Base-by-base conservation (phyloP, 148 eudicot species). In the Persicaria tinctoria region DNA sequence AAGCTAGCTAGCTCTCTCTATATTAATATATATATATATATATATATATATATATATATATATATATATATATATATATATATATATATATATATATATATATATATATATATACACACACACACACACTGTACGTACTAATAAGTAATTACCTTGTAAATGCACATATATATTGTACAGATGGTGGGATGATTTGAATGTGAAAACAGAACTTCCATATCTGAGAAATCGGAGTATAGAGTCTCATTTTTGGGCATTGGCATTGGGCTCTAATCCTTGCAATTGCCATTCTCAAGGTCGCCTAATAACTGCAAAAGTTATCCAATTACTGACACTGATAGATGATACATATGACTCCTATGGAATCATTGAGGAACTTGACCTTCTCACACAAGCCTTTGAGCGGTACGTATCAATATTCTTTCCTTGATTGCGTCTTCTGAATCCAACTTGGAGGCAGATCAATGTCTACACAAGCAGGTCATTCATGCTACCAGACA, bases 281-380 rank as follows among this genome's bases (percentile, higher is more conserved):
- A 20, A 20, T 66, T 70, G 80, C 38, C 80, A 79, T 74, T 80
- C 85, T 13, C 32, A 3, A 17, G 78, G 79, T 46, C 78, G 89
- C 32, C 32, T 68, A 6, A 46, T 75, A 0, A 50, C 80, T 4
- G 72, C 78, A 1, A 82, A 79, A 75, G 68, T 56, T 62, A 64
- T 86, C 5, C 74, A 23, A n/a, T 6, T 63, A 20, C 51, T 73
- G 2, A 54, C 87, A 0, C 63, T 76, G 32, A 27, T 86, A 47
- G 84, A 86, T 73, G 89, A 86, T 38, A 86, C 87, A 1, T 86
- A 84, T 57, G 89, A 86, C 46, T 81, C 78, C 49, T 86, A 84
- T 80, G 84, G 74, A 4, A 84, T 81, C 4, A 78, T 76, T 53
- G 81, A 78, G 0, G 89, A 86, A 75, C 68, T 70, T 10, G 12